Percentiles rank a stretch among this genome's conserved stretches.
Conservation (phyloP, 306 rosid genomes). For the Canavalia ensiformis region DNA sequence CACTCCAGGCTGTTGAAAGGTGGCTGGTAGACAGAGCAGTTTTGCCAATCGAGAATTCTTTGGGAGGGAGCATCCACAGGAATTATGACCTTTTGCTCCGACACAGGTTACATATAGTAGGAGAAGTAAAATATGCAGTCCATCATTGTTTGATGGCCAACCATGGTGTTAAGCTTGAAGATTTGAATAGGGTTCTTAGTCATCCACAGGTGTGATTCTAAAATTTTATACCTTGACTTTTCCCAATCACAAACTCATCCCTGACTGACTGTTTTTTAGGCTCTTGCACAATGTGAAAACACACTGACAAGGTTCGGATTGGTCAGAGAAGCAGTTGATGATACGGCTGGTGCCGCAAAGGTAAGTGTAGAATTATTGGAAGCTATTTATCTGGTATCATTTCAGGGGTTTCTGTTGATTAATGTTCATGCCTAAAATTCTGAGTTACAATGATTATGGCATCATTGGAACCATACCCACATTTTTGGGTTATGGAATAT, state of each 20-base stretch:
- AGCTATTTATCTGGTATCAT: slow-evolving; percentile 33
- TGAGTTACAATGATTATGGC: slow-evolving; percentile 14
- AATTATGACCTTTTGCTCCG: slow-evolving; percentile 95
- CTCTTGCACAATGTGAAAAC: slow-evolving; percentile 99
- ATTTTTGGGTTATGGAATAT: slow-evolving; percentile 19
- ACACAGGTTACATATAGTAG: slow-evolving; percentile 92
- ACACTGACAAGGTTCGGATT: slow-evolving; percentile 79
- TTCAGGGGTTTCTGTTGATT: slow-evolving; percentile 36
- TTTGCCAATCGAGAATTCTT: slow-evolving; percentile 93
- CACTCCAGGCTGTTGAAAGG: slow-evolving; percentile 80
- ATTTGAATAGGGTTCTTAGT: slow-evolving; percentile 86
- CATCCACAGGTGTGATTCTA: slow-evolving; percentile 81
- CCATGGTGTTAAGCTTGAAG: slow-evolving; percentile 77
- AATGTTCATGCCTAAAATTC: slow-evolving; percentile 18
- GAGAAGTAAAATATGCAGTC: slow-evolving; percentile 94
- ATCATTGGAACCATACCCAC: slow-evolving; percentile 25
- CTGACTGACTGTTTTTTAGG: slow-evolving; percentile 62
- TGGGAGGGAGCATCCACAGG: slow-evolving; percentile 98
- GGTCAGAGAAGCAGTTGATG: slow-evolving; percentile 91
- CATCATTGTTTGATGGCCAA: slow-evolving; percentile 92
- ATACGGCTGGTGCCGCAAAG: slow-evolving; percentile 98
- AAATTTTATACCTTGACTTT: slow-evolving; percentile 34
- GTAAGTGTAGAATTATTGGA: slow-evolving; percentile 58
- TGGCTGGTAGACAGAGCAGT: slow-evolving; percentile 99
- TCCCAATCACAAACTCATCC: slow-evolving; percentile 34